A percentile compares a stretch with the other conserved stretches of the same genome.
These are phyloP conservation scores for Singerocomus rubriflavus DNA, from an alignment of 1,284 basidiomycete genomes.

Conservation along the genomic window DNA sequence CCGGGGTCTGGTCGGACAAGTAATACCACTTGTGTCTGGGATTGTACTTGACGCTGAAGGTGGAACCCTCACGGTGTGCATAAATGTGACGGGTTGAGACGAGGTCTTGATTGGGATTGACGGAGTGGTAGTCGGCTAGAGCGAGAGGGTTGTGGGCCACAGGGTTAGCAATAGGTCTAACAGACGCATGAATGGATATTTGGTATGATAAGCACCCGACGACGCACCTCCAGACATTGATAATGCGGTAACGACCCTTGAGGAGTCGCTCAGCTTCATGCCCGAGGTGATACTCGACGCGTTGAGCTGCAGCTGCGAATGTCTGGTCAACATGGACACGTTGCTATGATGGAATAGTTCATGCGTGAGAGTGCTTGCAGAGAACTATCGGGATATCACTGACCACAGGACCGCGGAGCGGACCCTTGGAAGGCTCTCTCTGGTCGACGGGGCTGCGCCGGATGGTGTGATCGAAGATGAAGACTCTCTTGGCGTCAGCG, in stretches of 20 bases:
- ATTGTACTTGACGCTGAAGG: conserved; percentile 31
- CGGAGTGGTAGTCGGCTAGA: conserved; percentile 18
- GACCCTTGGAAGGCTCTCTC: conserved; percentile 3
- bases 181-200: not conserved
- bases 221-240: conserved; percentile 49
- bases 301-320: conserved; percentile 34
- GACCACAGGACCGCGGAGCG: conserved; percentile 34
- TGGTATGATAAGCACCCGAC: not conserved
- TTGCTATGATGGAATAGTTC: not conserved
- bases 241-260: conserved; percentile 45
- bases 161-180: conserved; percentile 41
- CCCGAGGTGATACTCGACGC: conserved; percentile 40
- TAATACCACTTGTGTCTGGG: conserved; percentile 50
- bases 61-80: conserved; percentile 12
- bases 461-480: conserved; percentile 48
- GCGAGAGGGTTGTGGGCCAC: conserved; percentile 30
- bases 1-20: conserved; percentile 43
- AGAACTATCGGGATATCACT: conserved; percentile 4
- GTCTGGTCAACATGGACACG: conserved; percentile 48
- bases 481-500: conserved; percentile 40
- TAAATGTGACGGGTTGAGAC: conserved; percentile 16
- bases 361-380: not conserved
- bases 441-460: conserved; percentile 27
- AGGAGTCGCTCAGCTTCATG: conserved; percentile 40
- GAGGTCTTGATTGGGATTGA: conserved; percentile 16